These are phyloP conservation scores for Fusarium chlamydosporum DNA, from an alignment of 2,329 filamentous ascomycete species.

Conservation along the genomic window DNA sequence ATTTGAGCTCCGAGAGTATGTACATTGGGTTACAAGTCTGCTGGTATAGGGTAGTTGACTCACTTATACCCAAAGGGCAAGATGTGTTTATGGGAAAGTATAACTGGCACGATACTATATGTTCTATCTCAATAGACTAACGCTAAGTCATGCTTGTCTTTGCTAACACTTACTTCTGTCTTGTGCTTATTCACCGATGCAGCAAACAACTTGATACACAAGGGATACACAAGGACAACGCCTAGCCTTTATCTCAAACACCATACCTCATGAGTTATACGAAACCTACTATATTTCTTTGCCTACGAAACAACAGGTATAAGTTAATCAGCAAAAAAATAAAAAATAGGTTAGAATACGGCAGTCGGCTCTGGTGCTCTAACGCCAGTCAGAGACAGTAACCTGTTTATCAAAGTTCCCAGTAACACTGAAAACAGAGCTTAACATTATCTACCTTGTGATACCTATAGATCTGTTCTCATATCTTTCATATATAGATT, in stretches of 20 bases:
- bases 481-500: no score
- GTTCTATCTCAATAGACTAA: background rate
- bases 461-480: no score
- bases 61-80: background rate
- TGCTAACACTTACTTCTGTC: background rate
- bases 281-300: background rate
- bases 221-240: slow-evolving; percentile 13
- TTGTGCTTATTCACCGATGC: no score
- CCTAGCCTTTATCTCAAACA: background rate
- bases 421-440: no score
- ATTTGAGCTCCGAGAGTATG: slow-evolving; percentile 60
- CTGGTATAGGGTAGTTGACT: background rate
- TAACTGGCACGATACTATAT: background rate
- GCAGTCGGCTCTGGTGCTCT: no score
- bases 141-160: background rate
- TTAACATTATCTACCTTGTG: no score
- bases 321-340: no score
- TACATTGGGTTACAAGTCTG: background rate
- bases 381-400: no score
- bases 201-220: background rate
- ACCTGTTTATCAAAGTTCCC: no score
- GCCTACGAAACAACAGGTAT: background rate
- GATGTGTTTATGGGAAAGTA: background rate
- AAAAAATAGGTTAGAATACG: no score
- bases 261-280: no score